Conservation (phyloP, 192 early-diverging fungal species). For the Rhizoclosmatium globosum region DNA sequence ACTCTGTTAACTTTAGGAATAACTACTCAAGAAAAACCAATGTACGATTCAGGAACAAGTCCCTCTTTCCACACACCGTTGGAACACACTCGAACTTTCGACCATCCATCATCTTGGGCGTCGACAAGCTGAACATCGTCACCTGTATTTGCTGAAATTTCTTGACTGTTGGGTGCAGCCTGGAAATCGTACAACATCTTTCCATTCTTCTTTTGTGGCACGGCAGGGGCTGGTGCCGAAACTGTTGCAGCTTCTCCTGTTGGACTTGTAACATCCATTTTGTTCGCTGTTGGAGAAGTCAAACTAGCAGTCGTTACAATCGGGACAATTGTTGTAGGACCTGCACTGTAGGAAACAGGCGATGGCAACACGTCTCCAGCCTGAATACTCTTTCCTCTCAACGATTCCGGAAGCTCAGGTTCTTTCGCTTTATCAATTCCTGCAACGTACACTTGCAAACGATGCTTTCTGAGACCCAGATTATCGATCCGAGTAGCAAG, state of each 20-base stretch:
- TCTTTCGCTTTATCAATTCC: conserved; percentile 42
- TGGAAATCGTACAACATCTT: conserved; percentile 52
- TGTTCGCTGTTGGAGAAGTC: not conserved
- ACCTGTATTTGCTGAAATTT: conserved; percentile 41
- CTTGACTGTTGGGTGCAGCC: conserved; percentile 39
- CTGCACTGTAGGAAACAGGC: conserved; percentile 16
- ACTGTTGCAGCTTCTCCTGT: not conserved
- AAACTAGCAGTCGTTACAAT: too few species aligned
- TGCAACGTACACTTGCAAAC: conserved; percentile 45
- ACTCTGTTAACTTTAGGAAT: too few species aligned
- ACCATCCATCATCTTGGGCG: conserved; percentile 57
- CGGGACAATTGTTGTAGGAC: too few species aligned
- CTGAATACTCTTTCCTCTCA: conserved; percentile 24
- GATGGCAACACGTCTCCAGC: not conserved
- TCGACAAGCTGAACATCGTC: conserved; percentile 51
- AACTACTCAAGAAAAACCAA: too few species aligned
- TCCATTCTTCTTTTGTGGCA: not conserved
- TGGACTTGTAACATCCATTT: not conserved
- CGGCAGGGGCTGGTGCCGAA: not conserved
- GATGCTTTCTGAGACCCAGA: conserved; percentile 39
- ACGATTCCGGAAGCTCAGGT: conserved; percentile 39
- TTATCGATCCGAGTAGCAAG: conserved; percentile 32
- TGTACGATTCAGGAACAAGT: conserved; percentile 48
- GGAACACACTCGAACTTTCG: conserved; percentile 42
- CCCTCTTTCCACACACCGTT: conserved; percentile 38